phyloP scores from a whole-genome alignment of 2,329 filamentous ascomycete genomes.

The Botrytis deweyae region DNA sequence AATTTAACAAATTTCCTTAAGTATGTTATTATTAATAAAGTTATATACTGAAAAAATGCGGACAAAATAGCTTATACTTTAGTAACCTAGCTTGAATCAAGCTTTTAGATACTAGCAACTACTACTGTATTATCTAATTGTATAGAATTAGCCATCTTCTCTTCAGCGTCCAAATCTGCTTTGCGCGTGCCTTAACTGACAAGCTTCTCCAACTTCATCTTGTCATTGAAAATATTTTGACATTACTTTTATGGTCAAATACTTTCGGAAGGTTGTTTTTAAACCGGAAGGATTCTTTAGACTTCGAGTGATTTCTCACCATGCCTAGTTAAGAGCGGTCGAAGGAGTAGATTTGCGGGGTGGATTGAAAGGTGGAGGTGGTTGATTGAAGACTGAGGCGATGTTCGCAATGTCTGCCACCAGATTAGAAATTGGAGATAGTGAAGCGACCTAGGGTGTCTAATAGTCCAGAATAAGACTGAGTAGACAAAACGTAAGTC shows the following conservation, averaged over 20 bases:
- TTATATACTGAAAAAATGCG: too few species aligned
- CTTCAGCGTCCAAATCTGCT: not conserved
- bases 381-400: not conserved
- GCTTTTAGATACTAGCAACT: too few species aligned
- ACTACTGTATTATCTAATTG: too few species aligned
- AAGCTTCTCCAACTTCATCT: not conserved
- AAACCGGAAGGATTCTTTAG: fast-evolving
- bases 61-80: too few species aligned
- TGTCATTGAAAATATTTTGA: not conserved
- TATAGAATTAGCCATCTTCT: not conserved
- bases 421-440: not conserved
- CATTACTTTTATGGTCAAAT: not conserved
- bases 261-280: not conserved
- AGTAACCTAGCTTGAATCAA: too few species aligned
- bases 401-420: not conserved
- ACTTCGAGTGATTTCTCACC: too few species aligned
- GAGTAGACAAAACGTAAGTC: not conserved
- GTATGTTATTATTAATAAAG: too few species aligned
- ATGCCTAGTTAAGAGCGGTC: too few species aligned
- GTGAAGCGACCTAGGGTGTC: not conserved
- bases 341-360: too few species aligned
- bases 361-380: too few species aligned
- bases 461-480: not conserved
- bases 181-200: not conserved
- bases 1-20: too few species aligned